Evolutionary conservation across 2,329 filamentous ascomycete genomes (phyloP).

Genomic region (Erysiphe pulchra): DNA sequence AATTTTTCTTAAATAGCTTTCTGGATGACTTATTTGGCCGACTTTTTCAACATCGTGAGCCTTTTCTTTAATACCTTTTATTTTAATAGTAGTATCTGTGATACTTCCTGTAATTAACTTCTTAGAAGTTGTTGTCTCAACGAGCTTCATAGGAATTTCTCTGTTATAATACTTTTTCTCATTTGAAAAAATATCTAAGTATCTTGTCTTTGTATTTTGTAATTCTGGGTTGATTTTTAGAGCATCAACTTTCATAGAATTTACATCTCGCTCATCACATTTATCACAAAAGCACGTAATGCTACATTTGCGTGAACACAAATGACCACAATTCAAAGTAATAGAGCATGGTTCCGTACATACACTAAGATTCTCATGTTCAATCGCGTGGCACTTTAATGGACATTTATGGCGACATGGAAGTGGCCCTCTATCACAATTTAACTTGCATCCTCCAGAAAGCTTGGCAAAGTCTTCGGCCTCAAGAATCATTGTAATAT

Average conservation of each 20-base stretch:
- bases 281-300: constrained; percentile 7
- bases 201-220: background rate
- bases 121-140: background rate
- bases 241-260: background rate
- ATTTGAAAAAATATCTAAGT: background rate
- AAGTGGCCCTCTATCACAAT: constrained; percentile 17
- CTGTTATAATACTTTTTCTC: background rate
- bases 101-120: no score
- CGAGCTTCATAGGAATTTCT: background rate
- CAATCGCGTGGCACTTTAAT: constrained; percentile 10
- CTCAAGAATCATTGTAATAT: constrained; percentile 23
- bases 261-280: constrained; percentile 1
- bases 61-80: background rate
- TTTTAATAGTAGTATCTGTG: background rate
- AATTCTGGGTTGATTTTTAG: background rate
- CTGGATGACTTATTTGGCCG: background rate
- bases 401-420: constrained; percentile 12
- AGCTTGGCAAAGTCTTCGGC: constrained; percentile 25
- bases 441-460: constrained; percentile 24
- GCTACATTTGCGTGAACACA: constrained; percentile 8
- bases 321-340: constrained; percentile 10
- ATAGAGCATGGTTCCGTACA: constrained; percentile 8
- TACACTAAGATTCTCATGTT: constrained; percentile 5
- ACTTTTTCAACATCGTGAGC: background rate
- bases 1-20: background rate